Percentiles rank a stretch among this genome's conserved stretches.
These are phyloP conservation scores for Athelia sp. DNA, from an alignment of 1,284 basidiomycete genomes.

Conservation along the genomic window DNA sequence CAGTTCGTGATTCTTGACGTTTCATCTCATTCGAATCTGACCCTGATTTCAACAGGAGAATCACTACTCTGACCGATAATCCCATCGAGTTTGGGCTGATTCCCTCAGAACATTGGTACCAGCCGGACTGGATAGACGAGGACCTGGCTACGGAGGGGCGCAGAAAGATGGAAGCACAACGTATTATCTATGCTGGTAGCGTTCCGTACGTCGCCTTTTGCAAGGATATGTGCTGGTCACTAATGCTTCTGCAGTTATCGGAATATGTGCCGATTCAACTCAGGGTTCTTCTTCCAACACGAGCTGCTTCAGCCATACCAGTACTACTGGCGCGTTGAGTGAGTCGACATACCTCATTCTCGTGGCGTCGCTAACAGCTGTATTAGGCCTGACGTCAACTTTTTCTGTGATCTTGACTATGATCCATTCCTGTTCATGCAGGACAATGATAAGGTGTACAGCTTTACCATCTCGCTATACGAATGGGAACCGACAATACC, in stretches of 20 bases:
- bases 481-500: conserved; percentile 80
- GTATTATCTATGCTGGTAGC: conserved; percentile 67
- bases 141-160: conserved; percentile 52
- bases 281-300: conserved; percentile 82
- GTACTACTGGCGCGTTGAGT: conserved; percentile 84
- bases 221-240: conserved; percentile 48
- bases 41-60: conserved; percentile 38
- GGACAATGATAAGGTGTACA: conserved; percentile 70
- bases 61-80: conserved; percentile 49
- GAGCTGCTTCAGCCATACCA: conserved; percentile 66
- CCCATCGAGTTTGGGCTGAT: conserved; percentile 69
- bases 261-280: conserved; percentile 84
- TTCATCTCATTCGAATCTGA: conserved; percentile 9
- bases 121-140: conserved; percentile 81
- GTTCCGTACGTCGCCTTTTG: conserved; percentile 15
- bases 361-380: conserved; percentile 8
- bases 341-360: conserved; percentile 9
- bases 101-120: conserved; percentile 69
- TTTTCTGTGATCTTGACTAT: conserved; percentile 73
- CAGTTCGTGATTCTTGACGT: conserved; percentile 29
- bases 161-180: conserved; percentile 52
- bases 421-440: conserved; percentile 83
- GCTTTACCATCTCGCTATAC: conserved; percentile 74
- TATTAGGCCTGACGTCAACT: conserved; percentile 63
- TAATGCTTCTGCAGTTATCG: conserved; percentile 41